These are phyloP conservation scores for Candida adriatica DNA, from an alignment of 805 yeast genomes.

Conservation along the genomic window DNA sequence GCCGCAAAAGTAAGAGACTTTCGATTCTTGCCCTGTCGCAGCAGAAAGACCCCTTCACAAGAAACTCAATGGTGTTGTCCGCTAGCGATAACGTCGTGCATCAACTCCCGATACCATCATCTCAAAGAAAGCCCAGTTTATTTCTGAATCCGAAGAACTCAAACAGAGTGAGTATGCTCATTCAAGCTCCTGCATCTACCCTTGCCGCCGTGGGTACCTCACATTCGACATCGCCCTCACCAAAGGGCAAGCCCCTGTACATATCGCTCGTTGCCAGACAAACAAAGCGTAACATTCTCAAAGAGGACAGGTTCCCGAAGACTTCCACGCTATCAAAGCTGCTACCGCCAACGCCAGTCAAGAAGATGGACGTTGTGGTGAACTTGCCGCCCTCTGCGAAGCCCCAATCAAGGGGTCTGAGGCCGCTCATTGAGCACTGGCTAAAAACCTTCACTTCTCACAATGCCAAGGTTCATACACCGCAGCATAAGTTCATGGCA, in stretches of 20 bases:
- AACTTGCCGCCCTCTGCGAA: conserved; percentile 24
- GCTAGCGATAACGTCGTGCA: conserved; percentile 19
- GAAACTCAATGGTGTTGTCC: conserved; percentile 35
- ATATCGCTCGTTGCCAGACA: conserved; percentile 15
- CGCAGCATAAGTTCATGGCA: conserved; percentile 17
- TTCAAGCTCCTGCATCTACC: conserved; percentile 4
- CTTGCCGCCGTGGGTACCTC: conserved; percentile 2
- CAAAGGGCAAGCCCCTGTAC: conserved; percentile 11
- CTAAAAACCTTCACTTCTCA: conserved; percentile 15
- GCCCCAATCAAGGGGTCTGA: conserved; percentile 17
- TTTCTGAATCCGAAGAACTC: conserved; percentile 22
- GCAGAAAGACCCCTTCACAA: conserved; percentile 30
- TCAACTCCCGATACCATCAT: conserved; percentile 15
- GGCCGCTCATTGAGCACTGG: conserved; percentile 19
- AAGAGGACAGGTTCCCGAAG: conserved; percentile 36
- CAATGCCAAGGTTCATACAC: conserved; percentile 6
- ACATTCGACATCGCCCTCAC: conserved; percentile 7
- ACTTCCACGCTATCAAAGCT: conserved; percentile 37
- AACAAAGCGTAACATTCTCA: conserved; percentile 14
- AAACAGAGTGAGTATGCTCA: conserved; percentile 14
- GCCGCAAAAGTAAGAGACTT: conserved; percentile 25
- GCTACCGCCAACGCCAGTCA: conserved; percentile 64
- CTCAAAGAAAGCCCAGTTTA: conserved; percentile 14
- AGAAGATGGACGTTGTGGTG: conserved; percentile 43
- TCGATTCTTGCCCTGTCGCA: conserved; percentile 33